Base-by-base conservation (phyloP, 2,329 filamentous ascomycete species). In the Thielaviopsis musarum region DNA sequence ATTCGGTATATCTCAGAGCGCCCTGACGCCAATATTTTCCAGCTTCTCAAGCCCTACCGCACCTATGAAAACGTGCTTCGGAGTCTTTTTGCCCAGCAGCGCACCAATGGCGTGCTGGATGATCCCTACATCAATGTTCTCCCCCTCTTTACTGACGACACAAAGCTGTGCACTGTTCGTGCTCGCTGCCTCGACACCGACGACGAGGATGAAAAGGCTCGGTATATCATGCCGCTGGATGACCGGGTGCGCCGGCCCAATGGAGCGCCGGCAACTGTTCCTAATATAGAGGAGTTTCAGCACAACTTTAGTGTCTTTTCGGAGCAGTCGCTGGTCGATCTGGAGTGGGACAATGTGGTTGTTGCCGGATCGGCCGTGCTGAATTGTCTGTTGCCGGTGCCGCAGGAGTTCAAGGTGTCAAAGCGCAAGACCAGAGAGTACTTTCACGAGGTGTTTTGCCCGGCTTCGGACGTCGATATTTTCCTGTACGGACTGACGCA, bases 381-480 rank as follows among this genome's bases (percentile, higher is more conserved):
- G 57, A 94, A 90, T 58, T 84, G 84, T 55, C 75, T 94, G 38
- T 71, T 94, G 15, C 85, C 88, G 0, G 80, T 88, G 5, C 84
- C 84, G 5, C 71, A 78, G 2, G 70, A 81, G 62, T 81, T 82
- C 69, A 77, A 75, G 55, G 71, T 73, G 34, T 84, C 81, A 53
- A 87, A 87, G 73, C 76, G 79, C 58, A 75, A 75, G 62, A 71
- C 84, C 64, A 74, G 84, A 67, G 74, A 84, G 71, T 94, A 89
- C 69, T 95, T 91, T 64, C 89, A 94, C 66, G 82, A 91, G 66
- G 81, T 83, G 62, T 80, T 91, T 63, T 87, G 86, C 12, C 88
- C 88, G 0, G 88, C 88, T 1, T 91, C 87, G 3, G 89, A 95
- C 69, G 86, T 95, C 10, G 89, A 94, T 68, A 76, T 95, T 2